phyloP scores from a whole-genome alignment of 306 rosid genomes.

The Bauhinia variegata region DNA sequence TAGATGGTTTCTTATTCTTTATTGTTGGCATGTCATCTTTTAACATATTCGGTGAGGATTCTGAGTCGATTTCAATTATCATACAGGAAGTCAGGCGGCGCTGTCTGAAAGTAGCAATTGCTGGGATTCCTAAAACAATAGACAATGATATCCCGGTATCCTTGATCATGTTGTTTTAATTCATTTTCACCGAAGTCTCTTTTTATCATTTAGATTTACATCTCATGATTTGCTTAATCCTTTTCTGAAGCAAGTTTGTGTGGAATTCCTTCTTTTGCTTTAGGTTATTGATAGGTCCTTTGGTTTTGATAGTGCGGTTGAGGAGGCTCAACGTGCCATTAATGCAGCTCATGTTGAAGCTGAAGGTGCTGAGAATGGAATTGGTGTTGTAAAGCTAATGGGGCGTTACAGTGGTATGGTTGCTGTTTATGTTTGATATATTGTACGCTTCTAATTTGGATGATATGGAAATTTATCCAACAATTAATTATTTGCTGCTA shows the following conservation, averaged over 20 bases:
- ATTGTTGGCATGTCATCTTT: constrained; percentile 18
- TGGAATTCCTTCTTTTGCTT: constrained; percentile 40
- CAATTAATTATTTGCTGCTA: constrained; percentile 2
- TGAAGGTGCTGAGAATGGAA: constrained; percentile 80
- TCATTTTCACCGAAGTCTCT: constrained; percentile 11
- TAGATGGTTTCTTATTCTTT: no score
- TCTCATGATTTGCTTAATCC: no score
- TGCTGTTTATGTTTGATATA: constrained; percentile 25
- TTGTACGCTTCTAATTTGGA: constrained; percentile 24
- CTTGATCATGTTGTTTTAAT: constrained; percentile 17
- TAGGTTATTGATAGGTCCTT: constrained; percentile 91
- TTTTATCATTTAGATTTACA: no score
- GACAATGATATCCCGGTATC: constrained; percentile 94
- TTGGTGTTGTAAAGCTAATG: constrained; percentile 92
- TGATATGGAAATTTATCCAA: background rate
- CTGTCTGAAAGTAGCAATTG: constrained; percentile 81
- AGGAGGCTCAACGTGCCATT: constrained; percentile 97
- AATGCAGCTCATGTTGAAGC: constrained; percentile 95
- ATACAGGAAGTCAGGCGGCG: constrained; percentile 84
- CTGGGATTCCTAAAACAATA: constrained; percentile 95
- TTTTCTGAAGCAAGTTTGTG: constrained; percentile 35
- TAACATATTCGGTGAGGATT: constrained; percentile 14
- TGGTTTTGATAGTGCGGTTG: constrained; percentile 94
- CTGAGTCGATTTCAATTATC: constrained; percentile 31
- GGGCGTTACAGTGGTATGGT: constrained; percentile 81